A percentile compares a stretch with the other conserved stretches of the same genome.
phyloP scores from a whole-genome alignment of 148 eudicot species.

The Cornus controversa region DNA sequence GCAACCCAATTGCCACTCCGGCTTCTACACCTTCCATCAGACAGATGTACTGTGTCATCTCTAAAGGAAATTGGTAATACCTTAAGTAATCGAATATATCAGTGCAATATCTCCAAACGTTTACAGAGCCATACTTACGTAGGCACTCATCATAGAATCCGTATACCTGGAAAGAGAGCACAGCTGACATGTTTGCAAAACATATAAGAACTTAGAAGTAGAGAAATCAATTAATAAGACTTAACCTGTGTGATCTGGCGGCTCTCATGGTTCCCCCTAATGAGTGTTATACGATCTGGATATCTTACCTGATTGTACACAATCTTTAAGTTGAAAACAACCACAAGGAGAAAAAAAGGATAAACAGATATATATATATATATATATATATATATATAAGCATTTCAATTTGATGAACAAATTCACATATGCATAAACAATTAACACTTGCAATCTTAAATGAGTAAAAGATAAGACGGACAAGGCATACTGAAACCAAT shows the following conservation, averaged over 20 bases:
- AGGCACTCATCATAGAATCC: constrained; percentile 97
- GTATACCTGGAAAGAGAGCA: constrained; percentile 65
- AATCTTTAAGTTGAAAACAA: constrained; percentile 8
- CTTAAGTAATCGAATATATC: constrained; percentile 93
- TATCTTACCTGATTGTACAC: constrained; percentile 67
- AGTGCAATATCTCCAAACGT: constrained; percentile 98
- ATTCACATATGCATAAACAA: not conserved
- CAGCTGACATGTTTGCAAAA: constrained; percentile 20
- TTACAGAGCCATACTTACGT: constrained; percentile 89
- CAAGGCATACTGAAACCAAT: not conserved
- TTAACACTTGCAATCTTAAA: not conserved
- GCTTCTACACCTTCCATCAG: not conserved
- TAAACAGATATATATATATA: not conserved
- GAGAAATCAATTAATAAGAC: constrained; percentile 9
- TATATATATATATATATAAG: no score
- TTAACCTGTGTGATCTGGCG: constrained; percentile 83
- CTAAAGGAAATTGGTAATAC: constrained; percentile 36
- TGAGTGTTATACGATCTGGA: constrained; percentile 90
- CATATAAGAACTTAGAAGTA: constrained; percentile 6
- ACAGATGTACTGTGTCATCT: constrained; percentile 9
- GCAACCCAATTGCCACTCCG: not conserved
- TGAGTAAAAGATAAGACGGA: not conserved
- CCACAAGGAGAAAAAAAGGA: not conserved
- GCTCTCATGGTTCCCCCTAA: constrained; percentile 97
- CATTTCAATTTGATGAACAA: not conserved